These are phyloP conservation scores for Globisporangium camurandrum DNA, from an alignment of 352 stramenopile species.

Conservation along the genomic window DNA sequence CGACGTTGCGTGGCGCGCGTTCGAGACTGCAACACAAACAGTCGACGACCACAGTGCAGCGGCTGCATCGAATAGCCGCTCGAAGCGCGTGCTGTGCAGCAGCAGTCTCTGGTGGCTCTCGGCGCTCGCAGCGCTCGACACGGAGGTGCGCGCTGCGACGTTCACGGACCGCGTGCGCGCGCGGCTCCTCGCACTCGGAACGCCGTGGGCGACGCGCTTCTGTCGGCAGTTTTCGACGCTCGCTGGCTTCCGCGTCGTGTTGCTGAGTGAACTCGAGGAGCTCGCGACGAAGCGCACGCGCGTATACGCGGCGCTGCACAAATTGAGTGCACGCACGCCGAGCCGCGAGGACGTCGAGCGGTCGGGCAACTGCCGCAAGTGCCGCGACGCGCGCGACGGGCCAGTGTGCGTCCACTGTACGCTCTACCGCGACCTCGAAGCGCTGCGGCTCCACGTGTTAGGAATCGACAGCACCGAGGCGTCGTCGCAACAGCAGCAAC, in stretches of 20 bases:
- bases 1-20: slow-evolving; percentile 12
- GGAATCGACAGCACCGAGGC: slow-evolving; percentile 27
- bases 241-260: slow-evolving; percentile 33
- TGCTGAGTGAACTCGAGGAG: slow-evolving; percentile 42
- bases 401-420: slow-evolving; percentile 58
- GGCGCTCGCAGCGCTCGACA: slow-evolving; percentile 28
- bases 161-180: slow-evolving; percentile 42
- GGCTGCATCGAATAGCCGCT: no score
- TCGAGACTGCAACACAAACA: slow-evolving; percentile 7
- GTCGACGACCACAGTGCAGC: slow-evolving; percentile 7
- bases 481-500: no score
- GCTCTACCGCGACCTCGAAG: slow-evolving; percentile 55
- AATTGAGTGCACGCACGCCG: slow-evolving; percentile 27
- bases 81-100: slow-evolving; percentile 25
- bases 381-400: slow-evolving; percentile 43
- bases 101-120: slow-evolving; percentile 39
- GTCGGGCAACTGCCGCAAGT: slow-evolving; percentile 63
- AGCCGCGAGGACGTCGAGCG: slow-evolving; percentile 39
- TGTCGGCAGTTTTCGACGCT: slow-evolving; percentile 33
- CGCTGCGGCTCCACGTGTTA: slow-evolving; percentile 45
- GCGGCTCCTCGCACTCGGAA: slow-evolving; percentile 30
- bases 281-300: slow-evolving; percentile 24
- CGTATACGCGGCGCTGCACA: slow-evolving; percentile 28
- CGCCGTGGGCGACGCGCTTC: slow-evolving; percentile 40
- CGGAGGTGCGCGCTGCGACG: slow-evolving; percentile 9